Evolutionary conservation across 768 basidiomycete species (phyloP).

Genomic region (Suillus hirtellus): DNA sequence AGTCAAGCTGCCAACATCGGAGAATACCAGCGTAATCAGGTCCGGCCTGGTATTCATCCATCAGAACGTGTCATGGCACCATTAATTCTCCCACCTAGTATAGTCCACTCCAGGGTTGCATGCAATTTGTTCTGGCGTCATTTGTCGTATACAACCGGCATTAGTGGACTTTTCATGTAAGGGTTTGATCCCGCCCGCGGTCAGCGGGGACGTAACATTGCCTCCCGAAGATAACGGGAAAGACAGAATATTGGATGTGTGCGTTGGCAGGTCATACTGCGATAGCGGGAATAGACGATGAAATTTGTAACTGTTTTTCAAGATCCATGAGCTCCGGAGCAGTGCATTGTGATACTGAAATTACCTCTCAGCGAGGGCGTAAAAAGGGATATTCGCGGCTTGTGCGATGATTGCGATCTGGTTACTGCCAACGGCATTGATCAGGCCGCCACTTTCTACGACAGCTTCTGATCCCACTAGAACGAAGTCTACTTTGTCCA

Average conservation of each 20-base stretch:
- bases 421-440: slow-evolving; percentile 93
- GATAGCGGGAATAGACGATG: slow-evolving; percentile 93
- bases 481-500: slow-evolving; percentile 94
- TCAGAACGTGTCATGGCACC: slow-evolving; percentile 23
- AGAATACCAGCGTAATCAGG: slow-evolving; percentile 90
- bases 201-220: slow-evolving; percentile 9
- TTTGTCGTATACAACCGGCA: slow-evolving; percentile 30
- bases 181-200: slow-evolving; percentile 8
- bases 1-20: slow-evolving; percentile 90
- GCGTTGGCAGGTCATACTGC: slow-evolving; percentile 84
- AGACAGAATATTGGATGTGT: slow-evolving; percentile 73
- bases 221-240: slow-evolving; percentile 48
- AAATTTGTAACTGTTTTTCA: slow-evolving; percentile 83
- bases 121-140: slow-evolving; percentile 82
- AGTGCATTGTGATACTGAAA: slow-evolving; percentile 25
- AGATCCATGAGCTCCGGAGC: slow-evolving; percentile 22
- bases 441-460: slow-evolving; percentile 91
- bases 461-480: slow-evolving; percentile 98
- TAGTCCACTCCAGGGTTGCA: slow-evolving; percentile 91
- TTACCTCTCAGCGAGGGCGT: slow-evolving; percentile 90
- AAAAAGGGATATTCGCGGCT: slow-evolving; percentile 93
- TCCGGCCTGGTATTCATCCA: slow-evolving; percentile 62
- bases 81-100: slow-evolving; percentile 60
- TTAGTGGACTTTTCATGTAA: slow-evolving; percentile 10
- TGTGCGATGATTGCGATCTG: slow-evolving; percentile 97